These are phyloP conservation scores for Mycosarcoma mackinlayi DNA, from an alignment of 1,284 basidiomycete genomes.

Conservation along the genomic window DNA sequence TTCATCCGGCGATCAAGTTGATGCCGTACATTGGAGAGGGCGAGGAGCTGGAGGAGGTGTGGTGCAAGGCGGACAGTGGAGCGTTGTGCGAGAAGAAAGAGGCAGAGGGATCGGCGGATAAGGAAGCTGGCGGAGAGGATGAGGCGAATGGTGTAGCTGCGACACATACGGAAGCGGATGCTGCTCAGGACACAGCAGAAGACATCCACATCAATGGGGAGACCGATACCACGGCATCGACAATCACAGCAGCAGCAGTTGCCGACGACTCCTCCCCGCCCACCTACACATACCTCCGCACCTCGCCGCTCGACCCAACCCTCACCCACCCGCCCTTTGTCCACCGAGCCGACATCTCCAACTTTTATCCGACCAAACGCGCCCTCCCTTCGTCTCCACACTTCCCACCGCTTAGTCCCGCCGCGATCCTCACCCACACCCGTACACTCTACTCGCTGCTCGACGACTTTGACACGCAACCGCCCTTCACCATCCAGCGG, in stretches of 20 bases:
- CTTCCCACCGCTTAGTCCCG: slow-evolving; percentile 3
- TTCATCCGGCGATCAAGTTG: slow-evolving; percentile 27
- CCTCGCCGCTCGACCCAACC: background rate
- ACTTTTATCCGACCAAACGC: slow-evolving; percentile 40
- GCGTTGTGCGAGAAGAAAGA: background rate
- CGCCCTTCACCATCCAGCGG: slow-evolving; percentile 59
- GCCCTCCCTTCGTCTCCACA: background rate
- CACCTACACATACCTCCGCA: background rate
- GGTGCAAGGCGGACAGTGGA: slow-evolving; percentile 1
- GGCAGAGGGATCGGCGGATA: background rate
- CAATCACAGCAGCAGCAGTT: slow-evolving; percentile 1
- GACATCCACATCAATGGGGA: background rate
- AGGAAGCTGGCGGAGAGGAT: background rate
- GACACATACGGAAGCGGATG: background rate
- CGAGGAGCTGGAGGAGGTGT: background rate
- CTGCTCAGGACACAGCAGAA: background rate
- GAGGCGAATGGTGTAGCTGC: background rate
- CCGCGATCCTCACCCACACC: background rate
- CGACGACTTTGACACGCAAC: slow-evolving; percentile 54
- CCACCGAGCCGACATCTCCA: slow-evolving; percentile 18
- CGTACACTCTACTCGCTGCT: slow-evolving; percentile 27
- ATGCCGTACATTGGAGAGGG: slow-evolving; percentile 12
- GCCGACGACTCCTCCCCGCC: background rate
- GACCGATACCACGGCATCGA: background rate
- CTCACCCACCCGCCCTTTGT: slow-evolving; percentile 9